phyloP scores from a whole-genome alignment of 139 green algal species.

The Zygnema circumcarinatum region DNA sequence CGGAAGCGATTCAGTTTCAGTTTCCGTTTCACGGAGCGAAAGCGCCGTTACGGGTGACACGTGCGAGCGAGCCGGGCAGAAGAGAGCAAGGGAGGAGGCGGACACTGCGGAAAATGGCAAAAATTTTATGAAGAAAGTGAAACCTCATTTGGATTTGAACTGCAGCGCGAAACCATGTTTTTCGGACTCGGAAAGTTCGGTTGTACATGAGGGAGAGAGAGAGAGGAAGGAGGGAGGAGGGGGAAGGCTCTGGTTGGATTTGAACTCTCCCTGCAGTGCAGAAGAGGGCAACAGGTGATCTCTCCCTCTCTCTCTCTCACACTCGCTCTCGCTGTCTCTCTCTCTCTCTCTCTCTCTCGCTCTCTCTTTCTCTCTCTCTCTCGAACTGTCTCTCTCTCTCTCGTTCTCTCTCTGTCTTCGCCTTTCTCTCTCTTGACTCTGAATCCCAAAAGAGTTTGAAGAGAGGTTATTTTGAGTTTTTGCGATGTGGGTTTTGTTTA shows the following conservation, averaged over 20 bases:
- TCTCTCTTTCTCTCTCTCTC: too few species aligned
- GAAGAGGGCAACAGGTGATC: neutral
- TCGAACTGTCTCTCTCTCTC: too few species aligned
- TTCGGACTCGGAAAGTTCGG: neutral
- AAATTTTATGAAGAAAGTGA: neutral
- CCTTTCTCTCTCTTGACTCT: too few species aligned
- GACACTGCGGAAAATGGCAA: neutral
- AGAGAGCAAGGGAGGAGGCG: neutral
- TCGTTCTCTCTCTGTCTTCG: too few species aligned
- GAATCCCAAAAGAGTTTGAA: too few species aligned
- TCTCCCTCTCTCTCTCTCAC: too few species aligned
- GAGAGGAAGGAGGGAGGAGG: neutral
- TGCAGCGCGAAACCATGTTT: neutral
- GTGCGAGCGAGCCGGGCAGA: neutral
- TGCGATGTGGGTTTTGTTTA: too few species aligned
- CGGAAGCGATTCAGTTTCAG: neutral
- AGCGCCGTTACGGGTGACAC: neutral
- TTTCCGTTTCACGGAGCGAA: neutral
- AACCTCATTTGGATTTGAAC: neutral
- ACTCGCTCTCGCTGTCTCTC: too few species aligned
- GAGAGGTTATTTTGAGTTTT: too few species aligned
- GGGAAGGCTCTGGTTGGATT: neutral
- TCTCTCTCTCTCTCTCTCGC: too few species aligned
- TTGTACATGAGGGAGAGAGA: slow-evolving; percentile 1
- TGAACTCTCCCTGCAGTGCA: neutral